A percentile compares a stretch with the other conserved stretches of the same genome.
Evolutionary conservation across 2,329 filamentous ascomycete genomes (phyloP).

Genomic region (Fusarium ambrosium): DNA sequence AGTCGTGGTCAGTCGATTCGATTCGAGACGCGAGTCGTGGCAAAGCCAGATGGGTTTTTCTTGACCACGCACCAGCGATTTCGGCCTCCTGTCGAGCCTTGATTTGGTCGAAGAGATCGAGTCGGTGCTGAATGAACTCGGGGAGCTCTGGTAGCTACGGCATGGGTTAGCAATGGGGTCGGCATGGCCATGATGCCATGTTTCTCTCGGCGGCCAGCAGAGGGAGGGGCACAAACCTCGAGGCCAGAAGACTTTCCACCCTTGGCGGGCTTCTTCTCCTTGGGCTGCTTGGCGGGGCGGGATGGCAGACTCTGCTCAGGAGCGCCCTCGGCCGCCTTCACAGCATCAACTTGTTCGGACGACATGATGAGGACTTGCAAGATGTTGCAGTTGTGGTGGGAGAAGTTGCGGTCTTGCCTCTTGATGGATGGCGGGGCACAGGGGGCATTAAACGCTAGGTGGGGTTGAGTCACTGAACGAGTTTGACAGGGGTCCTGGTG

Average conservation of each 20-base stretch:
- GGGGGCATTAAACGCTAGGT: conserved; percentile 51
- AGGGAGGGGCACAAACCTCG: conserved; percentile 53
- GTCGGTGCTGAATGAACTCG: conserved; percentile 84
- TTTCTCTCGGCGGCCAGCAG: conserved; percentile 1
- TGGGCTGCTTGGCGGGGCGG: conserved; percentile 55
- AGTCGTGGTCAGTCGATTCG: conserved; percentile 53
- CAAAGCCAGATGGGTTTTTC: not conserved
- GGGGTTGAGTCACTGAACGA: conserved; percentile 53
- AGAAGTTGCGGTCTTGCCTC: conserved; percentile 43
- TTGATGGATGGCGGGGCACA: conserved; percentile 46
- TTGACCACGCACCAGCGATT: conserved; percentile 59
- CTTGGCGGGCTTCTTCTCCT: conserved; percentile 59
- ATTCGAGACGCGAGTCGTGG: conserved; percentile 10
- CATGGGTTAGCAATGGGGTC: conserved; percentile 37
- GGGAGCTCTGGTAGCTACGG: conserved; percentile 65
- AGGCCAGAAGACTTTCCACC: conserved; percentile 72
- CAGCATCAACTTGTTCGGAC: conserved; percentile 54
- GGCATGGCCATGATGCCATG: conserved; percentile 5
- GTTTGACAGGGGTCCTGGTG: conserved; percentile 1
- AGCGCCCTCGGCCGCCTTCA: conserved; percentile 52
- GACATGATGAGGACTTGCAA: conserved; percentile 50
- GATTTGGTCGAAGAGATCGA: conserved; percentile 88
- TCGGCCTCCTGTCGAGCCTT: conserved; percentile 88
- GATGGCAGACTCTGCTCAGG: conserved; percentile 52
- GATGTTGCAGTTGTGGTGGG: conserved; percentile 42